A percentile compares a stretch with the other conserved stretches of the same genome.
Conservation (phyloP, 2,329 filamentous ascomycete genomes). For the Uncinocarpus reesii region DNA sequence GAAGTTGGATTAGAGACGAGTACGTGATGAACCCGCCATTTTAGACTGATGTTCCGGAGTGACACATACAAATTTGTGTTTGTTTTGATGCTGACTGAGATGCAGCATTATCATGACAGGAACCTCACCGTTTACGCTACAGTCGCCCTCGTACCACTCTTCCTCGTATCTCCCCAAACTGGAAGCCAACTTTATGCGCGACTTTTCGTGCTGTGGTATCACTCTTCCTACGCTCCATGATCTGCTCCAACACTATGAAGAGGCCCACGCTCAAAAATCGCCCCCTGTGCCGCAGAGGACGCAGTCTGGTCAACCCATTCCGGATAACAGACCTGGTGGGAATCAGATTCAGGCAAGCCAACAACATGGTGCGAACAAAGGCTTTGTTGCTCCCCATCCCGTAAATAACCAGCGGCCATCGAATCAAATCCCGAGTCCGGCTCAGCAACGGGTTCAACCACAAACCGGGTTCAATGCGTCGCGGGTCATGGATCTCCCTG, state of each 20-base stretch:
- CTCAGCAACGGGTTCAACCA: constrained; percentile 18
- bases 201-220: constrained; percentile 89
- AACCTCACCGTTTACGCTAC: constrained; percentile 82
- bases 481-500: constrained; percentile 25
- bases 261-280: constrained; percentile 70
- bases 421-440: constrained; percentile 11
- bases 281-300: constrained; percentile 40
- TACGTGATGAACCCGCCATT: constrained; percentile 46
- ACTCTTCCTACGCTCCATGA: constrained; percentile 88
- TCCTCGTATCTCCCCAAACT: constrained; percentile 93
- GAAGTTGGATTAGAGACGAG: constrained; percentile 97
- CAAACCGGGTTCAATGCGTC: constrained; percentile 17
- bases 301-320: constrained; percentile 36
- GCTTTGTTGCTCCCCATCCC: constrained; percentile 7
- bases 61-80: neutral
- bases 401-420: constrained; percentile 18
- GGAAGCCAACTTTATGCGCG: constrained; percentile 94
- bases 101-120: constrained; percentile 85
- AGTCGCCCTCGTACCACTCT: constrained; percentile 92
- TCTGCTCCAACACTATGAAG: constrained; percentile 91
- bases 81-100: constrained; percentile 18
- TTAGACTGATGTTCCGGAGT: no score
- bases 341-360: constrained; percentile 20
- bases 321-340: constrained; percentile 11
- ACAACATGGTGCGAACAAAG: constrained; percentile 12